These are phyloP conservation scores for Populus hybrid DNA, from an alignment of 441 rosid genomes.

Conservation along the genomic window DNA sequence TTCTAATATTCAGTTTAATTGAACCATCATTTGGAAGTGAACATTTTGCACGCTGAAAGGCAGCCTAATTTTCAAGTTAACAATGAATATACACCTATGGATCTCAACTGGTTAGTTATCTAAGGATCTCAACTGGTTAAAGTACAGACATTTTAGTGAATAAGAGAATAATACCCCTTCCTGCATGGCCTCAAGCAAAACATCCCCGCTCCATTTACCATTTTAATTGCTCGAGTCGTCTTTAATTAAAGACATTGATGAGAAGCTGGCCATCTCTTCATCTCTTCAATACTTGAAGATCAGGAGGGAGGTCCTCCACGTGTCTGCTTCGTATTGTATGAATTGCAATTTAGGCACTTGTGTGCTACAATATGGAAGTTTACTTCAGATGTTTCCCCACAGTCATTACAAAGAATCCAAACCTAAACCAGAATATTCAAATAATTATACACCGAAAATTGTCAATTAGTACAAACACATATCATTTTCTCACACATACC, in stretches of 20 bases:
- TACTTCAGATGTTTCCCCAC: conserved; percentile 53
- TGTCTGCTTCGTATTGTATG: conserved; percentile 82
- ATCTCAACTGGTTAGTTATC: not conserved
- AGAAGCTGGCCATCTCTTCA: conserved; percentile 29
- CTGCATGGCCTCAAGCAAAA: not conserved
- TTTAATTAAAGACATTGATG: not conserved
- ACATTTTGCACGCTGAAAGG: not conserved
- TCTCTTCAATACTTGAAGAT: conserved; percentile 31
- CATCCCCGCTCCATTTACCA: not conserved
- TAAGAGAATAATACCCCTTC: not conserved
- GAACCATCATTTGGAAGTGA: not conserved
- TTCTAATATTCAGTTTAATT: not conserved
- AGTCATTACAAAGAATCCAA: conserved; percentile 97
- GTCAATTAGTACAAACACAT: not conserved
- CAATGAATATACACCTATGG: not conserved
- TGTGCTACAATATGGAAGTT: conserved; percentile 69
- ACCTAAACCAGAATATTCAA: conserved; percentile 32
- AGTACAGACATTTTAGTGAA: not conserved
- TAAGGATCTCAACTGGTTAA: not conserved
- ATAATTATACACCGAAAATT: not conserved
- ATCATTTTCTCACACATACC: conserved; percentile 41
- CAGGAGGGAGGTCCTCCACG: conserved; percentile 27
- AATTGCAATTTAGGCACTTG: conserved; percentile 65
- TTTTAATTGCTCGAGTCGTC: not conserved
- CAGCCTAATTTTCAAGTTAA: not conserved